Base-by-base conservation (phyloP, 352 stramenopile species). In the Plasmopara viticola region DNA sequence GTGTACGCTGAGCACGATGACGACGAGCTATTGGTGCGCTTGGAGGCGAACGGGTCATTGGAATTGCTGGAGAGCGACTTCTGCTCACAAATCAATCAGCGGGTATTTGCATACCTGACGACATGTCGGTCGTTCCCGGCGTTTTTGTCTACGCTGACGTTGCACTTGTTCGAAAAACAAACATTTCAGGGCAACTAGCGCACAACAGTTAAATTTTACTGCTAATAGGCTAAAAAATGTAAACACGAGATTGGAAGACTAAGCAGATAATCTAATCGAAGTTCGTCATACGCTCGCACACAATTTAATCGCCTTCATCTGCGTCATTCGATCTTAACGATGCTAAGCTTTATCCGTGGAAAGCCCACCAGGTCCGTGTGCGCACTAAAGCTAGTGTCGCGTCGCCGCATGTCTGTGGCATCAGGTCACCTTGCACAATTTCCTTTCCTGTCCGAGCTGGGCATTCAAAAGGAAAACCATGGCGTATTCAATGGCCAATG, bases 131-230 rank as follows among this genome's bases (percentile, higher is more conserved):
- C 87, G 4, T 90, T 95, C 51, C 87, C 87, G 13, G 86, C 84
- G 10, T 96, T 96, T 62, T 60, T 96, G 52, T 79, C 79, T 25
- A 91, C 73, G n/a, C 64, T 96, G 15, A 94, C 86, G 33, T 65
- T 95, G 42, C 71, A 91, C 65, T 66, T 95, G 17, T 96, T 96
- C 49, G 86, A 95, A 65, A 91, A 91, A 56, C 80, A 94, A 58
- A 96, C 87, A 0, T 95, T 95, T 54, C 83, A 93, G 48, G 78
- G 81, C 44, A 74, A 74, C 59, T 84, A 70, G 58, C 38, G 42
- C 31, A 35, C 31, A 35, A 35, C 6, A 35, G 31, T 30, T 34
- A 31, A 42, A 9, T 15, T 41, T n/a, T 14, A 29, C 4, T 45
- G n/a, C n/a, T 28, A 47, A 53, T 37, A 29, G 33, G 33, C 13